Conservation (phyloP, 2,329 filamentous ascomycete species). For the Neonectria sp. region DNA sequence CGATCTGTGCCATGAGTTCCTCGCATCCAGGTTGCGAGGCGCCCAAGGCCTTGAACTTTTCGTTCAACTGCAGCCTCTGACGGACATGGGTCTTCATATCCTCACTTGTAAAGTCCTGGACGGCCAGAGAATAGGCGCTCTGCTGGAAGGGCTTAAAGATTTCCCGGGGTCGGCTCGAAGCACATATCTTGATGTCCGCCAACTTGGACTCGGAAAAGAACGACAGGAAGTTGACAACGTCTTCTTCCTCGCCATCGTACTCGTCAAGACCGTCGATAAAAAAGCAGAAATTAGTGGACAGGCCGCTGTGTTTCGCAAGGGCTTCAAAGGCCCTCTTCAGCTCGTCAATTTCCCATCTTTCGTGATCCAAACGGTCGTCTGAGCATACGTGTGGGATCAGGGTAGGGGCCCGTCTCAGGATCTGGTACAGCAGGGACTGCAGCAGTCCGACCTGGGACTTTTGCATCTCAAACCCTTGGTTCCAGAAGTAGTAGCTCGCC, state of each 20-base stretch:
- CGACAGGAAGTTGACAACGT: constrained; percentile 47
- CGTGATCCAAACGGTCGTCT: too few species aligned
- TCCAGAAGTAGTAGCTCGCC: not conserved
- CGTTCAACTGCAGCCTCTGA: not conserved
- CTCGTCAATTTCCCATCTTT: not conserved
- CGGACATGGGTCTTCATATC: not conserved
- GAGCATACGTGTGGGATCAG: not conserved
- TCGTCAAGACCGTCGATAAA: constrained; percentile 49
- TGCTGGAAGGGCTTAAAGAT: too few species aligned
- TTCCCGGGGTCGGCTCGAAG: not conserved
- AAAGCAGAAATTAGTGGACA: constrained; percentile 32
- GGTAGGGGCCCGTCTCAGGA: not conserved
- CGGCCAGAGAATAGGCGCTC: too few species aligned
- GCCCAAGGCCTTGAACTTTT: not conserved
- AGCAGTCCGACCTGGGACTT: not conserved
- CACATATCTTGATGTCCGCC: not conserved
- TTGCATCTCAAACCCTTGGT: not conserved
- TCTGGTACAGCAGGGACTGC: not conserved
- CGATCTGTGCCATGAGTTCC: not conserved
- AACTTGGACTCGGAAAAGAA: constrained; percentile 43
- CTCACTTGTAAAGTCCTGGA: not conserved
- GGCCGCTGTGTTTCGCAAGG: not conserved
- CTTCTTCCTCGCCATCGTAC: constrained; percentile 27
- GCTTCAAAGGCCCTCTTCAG: not conserved
- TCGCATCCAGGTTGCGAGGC: too few species aligned